Percentiles rank a stretch among this genome's conserved stretches.
Conservation (phyloP, 2,329 filamentous ascomycete species). For the Penicillium brasilianum region DNA sequence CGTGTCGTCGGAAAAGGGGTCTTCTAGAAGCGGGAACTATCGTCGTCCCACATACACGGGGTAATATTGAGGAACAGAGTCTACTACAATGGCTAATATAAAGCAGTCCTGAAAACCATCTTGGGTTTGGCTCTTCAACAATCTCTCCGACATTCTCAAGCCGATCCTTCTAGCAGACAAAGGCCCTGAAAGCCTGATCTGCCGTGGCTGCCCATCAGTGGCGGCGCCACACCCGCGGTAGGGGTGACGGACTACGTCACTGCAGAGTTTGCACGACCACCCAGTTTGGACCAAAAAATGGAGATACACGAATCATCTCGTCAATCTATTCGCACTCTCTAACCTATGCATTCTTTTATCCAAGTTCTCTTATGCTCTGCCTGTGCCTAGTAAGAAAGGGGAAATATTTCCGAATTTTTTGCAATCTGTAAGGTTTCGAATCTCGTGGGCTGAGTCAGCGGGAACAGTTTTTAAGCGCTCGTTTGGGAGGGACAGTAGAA, state of each 20-base stretch:
- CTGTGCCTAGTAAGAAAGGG: too few species aligned
- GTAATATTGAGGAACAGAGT: too few species aligned
- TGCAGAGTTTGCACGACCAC: constrained; percentile 16
- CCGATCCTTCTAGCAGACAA: background rate
- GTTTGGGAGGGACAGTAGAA: too few species aligned
- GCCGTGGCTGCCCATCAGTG: constrained; percentile 12
- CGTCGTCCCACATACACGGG: background rate
- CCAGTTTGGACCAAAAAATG: too few species aligned
- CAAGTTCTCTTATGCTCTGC: background rate
- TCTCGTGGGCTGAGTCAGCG: background rate
- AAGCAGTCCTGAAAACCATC: too few species aligned
- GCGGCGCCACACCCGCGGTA: constrained; percentile 23
- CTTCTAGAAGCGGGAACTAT: background rate
- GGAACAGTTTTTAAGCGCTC: background rate
- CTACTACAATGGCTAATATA: too few species aligned
- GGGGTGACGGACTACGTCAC: constrained; percentile 19
- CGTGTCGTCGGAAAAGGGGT: constrained; percentile 3
- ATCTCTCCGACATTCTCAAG: background rate
- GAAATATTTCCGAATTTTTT: background rate
- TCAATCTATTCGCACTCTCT: background rate
- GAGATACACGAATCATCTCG: too few species aligned
- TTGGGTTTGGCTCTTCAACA: background rate
- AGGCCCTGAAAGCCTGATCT: background rate
- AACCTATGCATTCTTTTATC: background rate
- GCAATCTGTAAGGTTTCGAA: too few species aligned